Conservation (phyloP, 257 asterid species). For the Buddleja alternifolia region DNA sequence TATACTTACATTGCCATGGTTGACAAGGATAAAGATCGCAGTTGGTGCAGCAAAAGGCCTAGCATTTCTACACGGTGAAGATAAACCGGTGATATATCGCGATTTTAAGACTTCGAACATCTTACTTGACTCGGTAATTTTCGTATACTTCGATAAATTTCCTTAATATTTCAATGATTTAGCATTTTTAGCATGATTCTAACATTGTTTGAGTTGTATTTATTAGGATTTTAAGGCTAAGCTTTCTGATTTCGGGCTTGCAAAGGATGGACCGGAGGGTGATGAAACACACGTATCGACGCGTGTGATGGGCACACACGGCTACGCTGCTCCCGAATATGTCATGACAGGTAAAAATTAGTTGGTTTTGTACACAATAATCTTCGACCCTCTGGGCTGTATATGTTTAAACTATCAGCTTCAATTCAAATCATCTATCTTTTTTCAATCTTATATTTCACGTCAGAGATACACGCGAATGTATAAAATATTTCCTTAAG, state of each 20-base stretch:
- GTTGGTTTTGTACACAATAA: background rate
- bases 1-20: slow-evolving; percentile 62
- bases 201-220: background rate
- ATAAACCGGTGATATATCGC: slow-evolving; percentile 72
- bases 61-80: slow-evolving; percentile 80
- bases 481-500: no score
- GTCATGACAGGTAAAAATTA: slow-evolving; percentile 65
- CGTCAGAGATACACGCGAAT: no score
- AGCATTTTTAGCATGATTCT: background rate
- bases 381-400: background rate
- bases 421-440: no score
- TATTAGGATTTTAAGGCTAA: slow-evolving; percentile 65
- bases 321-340: slow-evolving; percentile 93
- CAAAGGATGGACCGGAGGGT: slow-evolving; percentile 85
- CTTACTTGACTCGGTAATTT: slow-evolving; percentile 45
- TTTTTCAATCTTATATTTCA: no score
- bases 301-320: slow-evolving; percentile 88
- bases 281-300: slow-evolving; percentile 74
- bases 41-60: slow-evolving; percentile 80
- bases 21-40: slow-evolving; percentile 70
- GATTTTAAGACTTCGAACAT: slow-evolving; percentile 86
- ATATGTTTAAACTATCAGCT: no score
- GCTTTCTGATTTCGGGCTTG: slow-evolving; percentile 84
- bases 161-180: background rate
- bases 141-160: background rate